Evolutionary conservation across 2,329 filamentous ascomycete genomes (phyloP), one percentile per base, ranked within the genome.

Genomic region (Fusarium pseudograminearum): DNA sequence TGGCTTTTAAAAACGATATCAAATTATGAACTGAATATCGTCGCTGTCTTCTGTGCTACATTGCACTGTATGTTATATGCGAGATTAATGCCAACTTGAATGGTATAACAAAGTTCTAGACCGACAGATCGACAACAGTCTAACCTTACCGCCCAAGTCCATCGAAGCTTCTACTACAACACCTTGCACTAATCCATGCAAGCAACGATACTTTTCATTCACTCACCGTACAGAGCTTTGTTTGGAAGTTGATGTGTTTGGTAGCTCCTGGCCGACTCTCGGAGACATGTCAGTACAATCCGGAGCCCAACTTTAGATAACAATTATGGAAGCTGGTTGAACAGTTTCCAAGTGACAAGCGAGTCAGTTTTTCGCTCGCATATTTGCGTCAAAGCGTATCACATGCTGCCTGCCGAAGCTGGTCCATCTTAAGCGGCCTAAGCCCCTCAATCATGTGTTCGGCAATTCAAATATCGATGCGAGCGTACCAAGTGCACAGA

Each of bases 191-290:
- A 26, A 51, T 42, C 41, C 46, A 67, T 53, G 47, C 20, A 51
- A 51, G 31, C 15, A 38, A n/a, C 12, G 12, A 22, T 8, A 24
- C 20, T 18, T n/a, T 26, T 50, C 20, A 26, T 14, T 8, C 22
- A 36, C 26, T 20, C 22, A 45, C 10, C n/a, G 42, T 45, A 45
- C 24, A 20, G 26, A 20, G 10, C 28, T 33, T 48, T 33, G 20
- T 7, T 36, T n/a, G 33, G 16, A n/a, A 36, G 33, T 36, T 36
- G 15, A 18, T 36, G 8, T 36, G 16, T 36, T 40, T 14, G 15
- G 24, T 42, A n/a, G n/a, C n/a, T 15, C 45, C 56, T 70, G 67
- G 65, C 67, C 67, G 58, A 70, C 54, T 54, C 42, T 68, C 54
- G 57, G 51, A 68, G 50, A 57, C 33, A 60, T 41, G 33, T 28